A percentile compares a stretch with the other conserved stretches of the same genome.
Conservation (phyloP, 2,329 filamentous ascomycete genomes). For the Tolypocladium cylindrosporum region DNA sequence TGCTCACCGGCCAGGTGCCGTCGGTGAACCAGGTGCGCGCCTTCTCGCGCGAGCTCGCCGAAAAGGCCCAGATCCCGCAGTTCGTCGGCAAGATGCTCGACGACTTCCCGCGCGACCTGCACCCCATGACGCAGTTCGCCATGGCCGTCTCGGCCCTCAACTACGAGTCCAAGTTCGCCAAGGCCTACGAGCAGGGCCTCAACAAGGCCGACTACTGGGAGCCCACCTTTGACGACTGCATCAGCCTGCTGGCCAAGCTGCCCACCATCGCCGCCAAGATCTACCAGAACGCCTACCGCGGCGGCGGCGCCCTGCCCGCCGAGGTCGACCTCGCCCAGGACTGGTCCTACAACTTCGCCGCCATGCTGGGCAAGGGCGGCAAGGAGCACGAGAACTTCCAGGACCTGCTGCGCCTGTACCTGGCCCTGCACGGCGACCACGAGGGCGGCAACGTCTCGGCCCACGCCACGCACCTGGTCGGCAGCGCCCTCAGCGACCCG, state of each 20-base stretch:
- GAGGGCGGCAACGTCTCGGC: slow-evolving; percentile 97
- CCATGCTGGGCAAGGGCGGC: slow-evolving; percentile 85
- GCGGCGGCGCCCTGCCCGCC: slow-evolving; percentile 63
- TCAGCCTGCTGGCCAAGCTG: slow-evolving; percentile 88
- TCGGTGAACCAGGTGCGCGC: slow-evolving; percentile 69
- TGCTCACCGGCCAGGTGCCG: slow-evolving; percentile 87
- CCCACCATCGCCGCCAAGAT: slow-evolving; percentile 96
- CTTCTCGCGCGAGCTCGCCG: slow-evolving; percentile 78
- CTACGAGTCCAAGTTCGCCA: slow-evolving; percentile 87
- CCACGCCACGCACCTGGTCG: slow-evolving; percentile 89
- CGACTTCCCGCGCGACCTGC: slow-evolving; percentile 77
- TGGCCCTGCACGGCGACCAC: slow-evolving; percentile 95
- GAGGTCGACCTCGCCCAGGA: slow-evolving; percentile 77
- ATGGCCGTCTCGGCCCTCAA: slow-evolving; percentile 94
- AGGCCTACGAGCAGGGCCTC: slow-evolving; percentile 81
- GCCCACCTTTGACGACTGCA: slow-evolving; percentile 90
- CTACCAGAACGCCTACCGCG: slow-evolving; percentile 81
- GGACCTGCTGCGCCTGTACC: slow-evolving; percentile 85
- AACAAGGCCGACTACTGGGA: slow-evolving; percentile 99
- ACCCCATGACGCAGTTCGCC: slow-evolving; percentile 97
- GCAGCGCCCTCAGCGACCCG: slow-evolving; percentile 85
- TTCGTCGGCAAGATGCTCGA: slow-evolving; percentile 86
- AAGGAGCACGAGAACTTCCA: slow-evolving; percentile 89
- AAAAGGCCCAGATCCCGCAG: slow-evolving; percentile 70
- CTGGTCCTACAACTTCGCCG: slow-evolving; percentile 98